Percentiles rank a stretch among this genome's conserved stretches.
Conservation (phyloP, 208 protist species). For the Phytomonas francai region DNA sequence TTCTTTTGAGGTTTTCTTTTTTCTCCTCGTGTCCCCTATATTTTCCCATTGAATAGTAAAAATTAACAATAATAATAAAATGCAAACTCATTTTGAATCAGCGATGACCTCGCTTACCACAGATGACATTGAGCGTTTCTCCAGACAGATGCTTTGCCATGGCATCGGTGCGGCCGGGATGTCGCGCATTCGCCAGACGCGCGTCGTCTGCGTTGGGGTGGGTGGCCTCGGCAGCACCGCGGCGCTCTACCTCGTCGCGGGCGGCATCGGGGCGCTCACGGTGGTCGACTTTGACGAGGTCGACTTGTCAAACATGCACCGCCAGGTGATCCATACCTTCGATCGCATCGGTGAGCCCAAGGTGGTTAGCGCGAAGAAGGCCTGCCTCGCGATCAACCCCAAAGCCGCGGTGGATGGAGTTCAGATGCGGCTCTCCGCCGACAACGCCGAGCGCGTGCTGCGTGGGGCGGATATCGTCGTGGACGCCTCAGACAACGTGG, state of each 20-base stretch:
- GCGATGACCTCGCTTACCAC: constrained; percentile 31
- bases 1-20: constrained; percentile 2
- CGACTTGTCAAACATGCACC: constrained; percentile 90
- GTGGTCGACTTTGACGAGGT: constrained; percentile 92
- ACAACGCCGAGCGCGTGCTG: constrained; percentile 77
- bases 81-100: constrained; percentile 17
- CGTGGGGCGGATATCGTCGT: constrained; percentile 81
- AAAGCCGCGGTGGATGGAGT: constrained; percentile 29
- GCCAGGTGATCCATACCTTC: constrained; percentile 90
- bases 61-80: constrained; percentile 9
- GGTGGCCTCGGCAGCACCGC: constrained; percentile 93
- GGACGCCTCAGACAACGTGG: constrained; percentile 91
- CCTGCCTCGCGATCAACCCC: constrained; percentile 67
- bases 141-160: constrained; percentile 83
- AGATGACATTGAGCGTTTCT: constrained; percentile 80
- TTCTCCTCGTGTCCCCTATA: constrained; percentile 7
- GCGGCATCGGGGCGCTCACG: constrained; percentile 85
- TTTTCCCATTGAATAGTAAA: constrained; percentile 3
- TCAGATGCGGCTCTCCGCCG: constrained; percentile 24
- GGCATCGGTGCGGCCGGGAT: constrained; percentile 76
- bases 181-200: constrained; percentile 37
- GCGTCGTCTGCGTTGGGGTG: constrained; percentile 88
- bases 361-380: constrained; percentile 65
- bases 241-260: constrained; percentile 89
- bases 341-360: constrained; percentile 57